Percentiles rank a stretch among this genome's conserved stretches.
Evolutionary conservation across 164 flowering plant genomes (phyloP).

Genomic region (Tetrastigma voinierianum): DNA sequence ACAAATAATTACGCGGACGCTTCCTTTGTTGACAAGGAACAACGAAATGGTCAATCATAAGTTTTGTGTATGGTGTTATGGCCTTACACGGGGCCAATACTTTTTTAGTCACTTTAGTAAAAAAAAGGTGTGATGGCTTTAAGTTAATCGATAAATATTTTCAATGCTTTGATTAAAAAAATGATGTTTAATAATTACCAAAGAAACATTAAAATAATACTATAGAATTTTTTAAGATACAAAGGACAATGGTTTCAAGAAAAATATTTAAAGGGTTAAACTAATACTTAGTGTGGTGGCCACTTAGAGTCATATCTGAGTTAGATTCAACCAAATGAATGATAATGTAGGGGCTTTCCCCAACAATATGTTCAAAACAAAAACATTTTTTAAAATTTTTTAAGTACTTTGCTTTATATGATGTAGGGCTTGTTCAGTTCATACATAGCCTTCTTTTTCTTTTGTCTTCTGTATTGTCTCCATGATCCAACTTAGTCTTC

Average conservation of each 20-base stretch:
- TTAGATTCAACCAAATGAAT: conserved; percentile 9
- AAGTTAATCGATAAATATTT: not conserved
- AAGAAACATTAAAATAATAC: not conserved
- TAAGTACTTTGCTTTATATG: not conserved
- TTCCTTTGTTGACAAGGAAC: conserved; percentile 21
- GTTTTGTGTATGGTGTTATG: conserved; percentile 1
- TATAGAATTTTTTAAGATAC: not conserved
- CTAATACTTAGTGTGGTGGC: not conserved
- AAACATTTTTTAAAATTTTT: not conserved
- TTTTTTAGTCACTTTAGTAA: not conserved
- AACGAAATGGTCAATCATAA: not conserved
- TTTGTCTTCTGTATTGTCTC: not conserved
- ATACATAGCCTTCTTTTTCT: not conserved
- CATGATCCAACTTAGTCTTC: not conserved
- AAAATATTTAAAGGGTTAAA: not conserved
- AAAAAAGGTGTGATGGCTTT: not conserved
- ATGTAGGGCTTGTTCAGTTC: conserved; percentile 2
- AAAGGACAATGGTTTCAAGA: not conserved
- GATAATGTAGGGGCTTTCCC: conserved; percentile 19
- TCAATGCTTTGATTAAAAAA: not conserved
- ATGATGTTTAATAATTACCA: not conserved
- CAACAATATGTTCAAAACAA: conserved; percentile 16
- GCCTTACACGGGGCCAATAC: conserved; percentile 11
- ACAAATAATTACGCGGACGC: not conserved
- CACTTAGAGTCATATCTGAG: not conserved